Conservation (phyloP, 2,329 filamentous ascomycete species). For the Aspergillus sp. region DNA sequence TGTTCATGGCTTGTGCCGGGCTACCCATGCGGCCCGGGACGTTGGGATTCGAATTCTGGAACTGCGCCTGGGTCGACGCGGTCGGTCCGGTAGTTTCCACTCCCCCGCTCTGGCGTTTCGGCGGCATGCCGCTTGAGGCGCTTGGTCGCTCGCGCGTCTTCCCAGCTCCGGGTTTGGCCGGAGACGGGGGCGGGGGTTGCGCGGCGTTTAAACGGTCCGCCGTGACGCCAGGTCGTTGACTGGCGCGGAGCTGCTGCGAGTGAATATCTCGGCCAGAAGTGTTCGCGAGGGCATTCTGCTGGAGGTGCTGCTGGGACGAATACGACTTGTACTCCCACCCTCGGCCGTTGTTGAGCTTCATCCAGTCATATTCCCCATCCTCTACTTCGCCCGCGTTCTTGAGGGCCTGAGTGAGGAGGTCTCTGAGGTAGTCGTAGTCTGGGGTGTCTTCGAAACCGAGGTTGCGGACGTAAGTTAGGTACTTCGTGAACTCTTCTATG, state of each 20-base stretch:
- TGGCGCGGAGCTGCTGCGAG: constrained; percentile 55
- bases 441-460: constrained; percentile 97
- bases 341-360: constrained; percentile 92
- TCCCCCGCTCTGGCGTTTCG: constrained; percentile 62
- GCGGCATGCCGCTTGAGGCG: constrained; percentile 62
- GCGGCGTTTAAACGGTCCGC: constrained; percentile 87
- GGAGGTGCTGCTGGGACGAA: constrained; percentile 63
- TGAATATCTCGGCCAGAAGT: constrained; percentile 79
- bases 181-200: constrained; percentile 80
- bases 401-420: constrained; percentile 90
- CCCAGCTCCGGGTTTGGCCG: constrained; percentile 67
- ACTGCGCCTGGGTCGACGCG: constrained; percentile 89
- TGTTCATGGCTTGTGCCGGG: constrained; percentile 48
- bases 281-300: constrained; percentile 68
- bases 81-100: constrained; percentile 71
- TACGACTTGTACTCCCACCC: constrained; percentile 79
- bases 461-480: constrained; percentile 93
- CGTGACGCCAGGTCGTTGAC: constrained; percentile 57
- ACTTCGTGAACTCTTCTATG: constrained; percentile 89
- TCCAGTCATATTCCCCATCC: constrained; percentile 99
- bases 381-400: constrained; percentile 92
- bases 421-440: constrained; percentile 94
- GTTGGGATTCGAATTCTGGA: constrained; percentile 91
- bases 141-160: constrained; percentile 66
- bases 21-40: constrained; percentile 56